Conservation (phyloP, 2,329 filamentous ascomycete species). For the Fusarium concolor region DNA sequence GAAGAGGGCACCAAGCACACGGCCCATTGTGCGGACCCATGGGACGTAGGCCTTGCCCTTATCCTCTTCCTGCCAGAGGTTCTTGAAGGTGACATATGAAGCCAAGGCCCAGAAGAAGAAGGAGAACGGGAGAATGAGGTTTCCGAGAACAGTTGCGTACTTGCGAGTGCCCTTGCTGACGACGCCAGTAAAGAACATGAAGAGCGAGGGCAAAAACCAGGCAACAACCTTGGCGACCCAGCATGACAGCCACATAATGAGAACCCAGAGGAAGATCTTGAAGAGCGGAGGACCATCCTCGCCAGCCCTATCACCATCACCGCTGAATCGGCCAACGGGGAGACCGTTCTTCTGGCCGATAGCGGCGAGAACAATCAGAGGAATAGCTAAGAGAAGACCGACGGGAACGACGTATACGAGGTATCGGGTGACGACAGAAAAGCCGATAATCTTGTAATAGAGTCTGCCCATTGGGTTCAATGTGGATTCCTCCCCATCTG, state of each 20-base stretch:
- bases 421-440: slow-evolving; percentile 73
- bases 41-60: slow-evolving; percentile 50
- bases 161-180: slow-evolving; percentile 77
- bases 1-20: slow-evolving; percentile 74
- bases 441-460: slow-evolving; percentile 72
- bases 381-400: slow-evolving; percentile 69
- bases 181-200: slow-evolving; percentile 77
- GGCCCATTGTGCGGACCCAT: slow-evolving; percentile 71
- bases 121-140: slow-evolving; percentile 73
- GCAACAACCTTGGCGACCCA: slow-evolving; percentile 76
- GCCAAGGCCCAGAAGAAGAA: slow-evolving; percentile 76
- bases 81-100: slow-evolving; percentile 71
- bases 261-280: slow-evolving; percentile 75
- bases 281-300: slow-evolving; percentile 63
- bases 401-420: slow-evolving; percentile 75
- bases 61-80: slow-evolving; percentile 57
- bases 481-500: slow-evolving; percentile 67
- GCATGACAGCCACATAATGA: slow-evolving; percentile 74
- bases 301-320: slow-evolving; percentile 4
- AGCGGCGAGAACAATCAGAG: slow-evolving; percentile 67
- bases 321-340: slow-evolving; percentile 24
- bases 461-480: slow-evolving; percentile 75
- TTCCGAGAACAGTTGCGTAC: slow-evolving; percentile 73
- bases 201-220: slow-evolving; percentile 68
- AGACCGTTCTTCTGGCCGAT: slow-evolving; percentile 49